These are phyloP conservation scores for Neurospora hispaniola DNA, from an alignment of 495 filamentous ascomycete genomes.

Conservation along the genomic window DNA sequence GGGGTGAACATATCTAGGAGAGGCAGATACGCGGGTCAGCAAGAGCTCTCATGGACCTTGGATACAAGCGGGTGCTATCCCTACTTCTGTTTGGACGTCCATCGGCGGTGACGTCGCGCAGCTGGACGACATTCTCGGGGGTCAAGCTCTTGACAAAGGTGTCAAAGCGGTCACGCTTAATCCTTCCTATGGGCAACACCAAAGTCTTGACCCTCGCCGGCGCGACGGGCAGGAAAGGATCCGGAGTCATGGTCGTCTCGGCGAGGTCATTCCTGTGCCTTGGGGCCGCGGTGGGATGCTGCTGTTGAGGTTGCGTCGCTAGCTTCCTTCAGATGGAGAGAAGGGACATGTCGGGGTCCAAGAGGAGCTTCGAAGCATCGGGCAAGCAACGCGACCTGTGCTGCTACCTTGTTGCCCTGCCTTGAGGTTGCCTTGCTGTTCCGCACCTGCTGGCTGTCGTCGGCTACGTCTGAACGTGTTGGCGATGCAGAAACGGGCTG, in stretches of 20 bases:
- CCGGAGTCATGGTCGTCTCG: constrained; percentile 62
- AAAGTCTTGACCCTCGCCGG: constrained; percentile 80
- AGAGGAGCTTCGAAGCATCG: neutral
- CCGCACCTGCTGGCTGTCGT: neutral
- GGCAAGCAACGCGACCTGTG: neutral
- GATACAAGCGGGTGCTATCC: constrained; percentile 11
- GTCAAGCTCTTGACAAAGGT: constrained; percentile 69
- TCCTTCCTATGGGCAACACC: constrained; percentile 73
- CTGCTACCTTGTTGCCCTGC: neutral
- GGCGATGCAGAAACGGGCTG: neutral
- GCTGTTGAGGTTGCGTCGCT: neutral
- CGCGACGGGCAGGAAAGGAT: constrained; percentile 77
- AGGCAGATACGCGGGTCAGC: constrained; percentile 22
- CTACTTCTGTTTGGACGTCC: constrained; percentile 78
- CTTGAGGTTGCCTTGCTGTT: neutral
- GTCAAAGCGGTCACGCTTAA: constrained; percentile 70
- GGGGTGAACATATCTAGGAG: constrained; percentile 85
- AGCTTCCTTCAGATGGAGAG: neutral
- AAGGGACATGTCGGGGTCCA: constrained; percentile 16
- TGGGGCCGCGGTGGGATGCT: neutral
- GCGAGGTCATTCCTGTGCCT: constrained; percentile 20
- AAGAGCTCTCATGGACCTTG: neutral
- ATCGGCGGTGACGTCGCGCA: constrained; percentile 89
- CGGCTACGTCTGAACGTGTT: neutral
- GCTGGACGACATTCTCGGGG: constrained; percentile 69